Conservation (phyloP, 495 filamentous ascomycete genomes). For the Platismatia glauca region DNA sequence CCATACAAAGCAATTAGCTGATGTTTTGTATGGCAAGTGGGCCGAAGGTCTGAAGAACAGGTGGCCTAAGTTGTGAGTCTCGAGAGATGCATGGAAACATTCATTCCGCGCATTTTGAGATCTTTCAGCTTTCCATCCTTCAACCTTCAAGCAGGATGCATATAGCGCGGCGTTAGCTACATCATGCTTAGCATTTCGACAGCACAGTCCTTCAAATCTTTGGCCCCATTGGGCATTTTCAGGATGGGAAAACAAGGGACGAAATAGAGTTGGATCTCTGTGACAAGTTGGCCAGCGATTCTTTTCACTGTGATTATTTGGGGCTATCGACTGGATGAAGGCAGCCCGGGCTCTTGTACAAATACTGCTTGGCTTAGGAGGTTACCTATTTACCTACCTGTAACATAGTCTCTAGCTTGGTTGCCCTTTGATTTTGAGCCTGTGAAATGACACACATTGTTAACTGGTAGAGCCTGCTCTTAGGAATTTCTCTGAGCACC, state of each 20-base stretch:
- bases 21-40: conserved; percentile 87
- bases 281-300: not conserved
- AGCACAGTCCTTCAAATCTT: not conserved
- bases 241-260: not conserved
- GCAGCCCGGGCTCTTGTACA: not conserved
- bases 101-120: conserved; percentile 4
- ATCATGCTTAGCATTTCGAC: not conserved
- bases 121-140: too few relatives aligned
- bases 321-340: not conserved
- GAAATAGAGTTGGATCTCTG: not conserved
- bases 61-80: conserved; percentile 53
- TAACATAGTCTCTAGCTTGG: too few relatives aligned
- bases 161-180: not conserved
- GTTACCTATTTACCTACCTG: too few relatives aligned
- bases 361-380: too few relatives aligned
- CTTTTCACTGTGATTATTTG: not conserved
- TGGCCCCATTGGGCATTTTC: not conserved
- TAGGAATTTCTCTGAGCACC: too few relatives aligned
- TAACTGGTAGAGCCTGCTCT: too few relatives aligned
- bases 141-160: conserved; percentile 3
- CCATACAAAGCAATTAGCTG: conserved; percentile 77
- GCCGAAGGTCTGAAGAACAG: conserved; percentile 70
- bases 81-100: not conserved
- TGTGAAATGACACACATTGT: too few relatives aligned
- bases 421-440: not conserved